These are phyloP conservation scores for Echinosophora koreensis DNA, from an alignment of 306 rosid genomes.

Conservation along the genomic window DNA sequence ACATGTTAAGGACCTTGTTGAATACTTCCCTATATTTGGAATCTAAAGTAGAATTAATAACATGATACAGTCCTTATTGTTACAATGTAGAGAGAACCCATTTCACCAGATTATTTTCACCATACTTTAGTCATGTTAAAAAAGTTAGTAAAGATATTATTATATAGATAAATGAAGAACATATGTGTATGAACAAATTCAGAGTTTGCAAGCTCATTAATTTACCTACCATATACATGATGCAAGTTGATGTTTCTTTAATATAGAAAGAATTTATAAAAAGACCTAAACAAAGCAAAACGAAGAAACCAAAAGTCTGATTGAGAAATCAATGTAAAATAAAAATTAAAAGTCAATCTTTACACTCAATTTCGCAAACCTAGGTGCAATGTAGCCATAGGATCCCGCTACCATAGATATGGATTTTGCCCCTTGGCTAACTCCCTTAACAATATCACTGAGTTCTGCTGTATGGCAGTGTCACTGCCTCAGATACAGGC, in stretches of 20 bases:
- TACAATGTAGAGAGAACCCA: constrained; percentile 60
- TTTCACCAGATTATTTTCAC: constrained; percentile 65
- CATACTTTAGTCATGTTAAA: constrained; percentile 39
- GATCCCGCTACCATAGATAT: too few relatives aligned
- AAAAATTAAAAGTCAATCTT: too few relatives aligned
- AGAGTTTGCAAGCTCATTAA: not conserved
- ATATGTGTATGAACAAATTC: not conserved
- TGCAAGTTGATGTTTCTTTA: not conserved
- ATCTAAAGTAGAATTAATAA: constrained; percentile 61
- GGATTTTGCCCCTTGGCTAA: too few relatives aligned
- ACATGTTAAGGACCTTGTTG: constrained; percentile 55
- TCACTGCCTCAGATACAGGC: constrained; percentile 81
- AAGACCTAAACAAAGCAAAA: not conserved
- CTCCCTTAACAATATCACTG: constrained; percentile 47
- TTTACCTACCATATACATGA: not conserved
- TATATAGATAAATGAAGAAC: too few relatives aligned
- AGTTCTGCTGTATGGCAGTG: constrained; percentile 73
- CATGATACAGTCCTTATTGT: constrained; percentile 54
- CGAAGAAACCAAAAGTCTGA: too few relatives aligned
- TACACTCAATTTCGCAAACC: too few relatives aligned
- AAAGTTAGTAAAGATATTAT: too few relatives aligned
- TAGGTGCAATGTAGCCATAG: too few relatives aligned
- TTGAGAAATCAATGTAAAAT: too few relatives aligned
- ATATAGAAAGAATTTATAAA: not conserved
- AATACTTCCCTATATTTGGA: constrained; percentile 58